Evolutionary conservation across 2,329 filamentous ascomycete genomes (phyloP), one percentile per base, ranked within the genome.

Genomic region (Exophiala dermatitidis): DNA sequence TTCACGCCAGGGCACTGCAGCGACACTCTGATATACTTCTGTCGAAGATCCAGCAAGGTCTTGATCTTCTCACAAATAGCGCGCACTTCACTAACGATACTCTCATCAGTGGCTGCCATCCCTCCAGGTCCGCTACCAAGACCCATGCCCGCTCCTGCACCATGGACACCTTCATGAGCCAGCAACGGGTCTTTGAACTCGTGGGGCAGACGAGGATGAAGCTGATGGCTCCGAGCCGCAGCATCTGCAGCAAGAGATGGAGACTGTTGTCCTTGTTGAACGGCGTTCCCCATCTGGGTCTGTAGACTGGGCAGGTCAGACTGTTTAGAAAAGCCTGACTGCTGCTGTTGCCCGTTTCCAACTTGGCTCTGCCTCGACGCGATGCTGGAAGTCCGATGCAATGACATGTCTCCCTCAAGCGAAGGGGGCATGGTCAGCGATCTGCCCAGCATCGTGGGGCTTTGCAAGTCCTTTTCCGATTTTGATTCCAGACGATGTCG

Each of bases 61-160:
- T 95, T 88, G 52, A 98, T 89, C 62, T 93, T 94, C 60, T 83
- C 84, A 64, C 94, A 96, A 60, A 98, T 96, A 19, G 82, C 79
- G 63, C 81, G 83, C 60, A 98, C 74, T 71, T 98, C 93, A 2
- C 86, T 78, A 1, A 88, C 89, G 61, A 97, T 85, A 48, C 86
- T 84, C 37, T 86, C 82, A 63, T 94, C 88, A 43, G 80, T 84
- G 51, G 86, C 79, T 42, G 83, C 82, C 62, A 85, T 82, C 5
- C 83, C 84, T 63, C 80, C 80, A 37, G 71, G 68, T 32, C 83
- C 80, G 59, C 79, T 75, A 2, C 82, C 81, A n/a, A 83, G 67
- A 10, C 81, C 80, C 48, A 84, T 72, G 12, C 79, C 78, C 47
- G 80, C 78, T 19, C 78, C 77, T 29, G 77, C 73, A 64, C 82